Conservation (phyloP, 2,329 filamentous ascomycete species). For the Cryphonectria naterciae region DNA sequence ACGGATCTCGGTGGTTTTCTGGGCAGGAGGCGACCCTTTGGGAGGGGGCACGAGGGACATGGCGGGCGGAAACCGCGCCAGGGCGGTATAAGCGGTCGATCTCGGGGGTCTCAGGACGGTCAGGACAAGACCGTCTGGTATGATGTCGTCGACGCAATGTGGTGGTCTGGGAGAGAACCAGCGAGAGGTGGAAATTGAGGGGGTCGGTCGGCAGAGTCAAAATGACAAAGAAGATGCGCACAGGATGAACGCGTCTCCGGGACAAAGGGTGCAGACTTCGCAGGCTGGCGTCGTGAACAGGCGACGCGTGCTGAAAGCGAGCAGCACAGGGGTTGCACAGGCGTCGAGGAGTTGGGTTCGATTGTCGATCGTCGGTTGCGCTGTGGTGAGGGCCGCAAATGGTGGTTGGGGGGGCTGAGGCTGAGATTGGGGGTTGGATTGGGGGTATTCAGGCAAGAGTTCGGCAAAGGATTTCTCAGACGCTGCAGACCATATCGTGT, state of each 20-base stretch:
- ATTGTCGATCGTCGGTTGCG: slow-evolving; percentile 10
- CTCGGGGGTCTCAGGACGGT: neutral
- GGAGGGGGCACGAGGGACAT: slow-evolving; percentile 26
- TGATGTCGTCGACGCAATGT: neutral
- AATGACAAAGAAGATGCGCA: slow-evolving; percentile 6
- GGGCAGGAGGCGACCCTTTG: slow-evolving; percentile 26
- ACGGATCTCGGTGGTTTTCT: slow-evolving; percentile 37
- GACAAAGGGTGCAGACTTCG: neutral
- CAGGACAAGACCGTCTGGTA: neutral
- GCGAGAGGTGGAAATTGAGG: neutral
- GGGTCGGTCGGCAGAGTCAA: slow-evolving; percentile 4
- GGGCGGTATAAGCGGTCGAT: neutral
- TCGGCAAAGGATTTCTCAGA: slow-evolving; percentile 14
- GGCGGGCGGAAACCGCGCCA: slow-evolving; percentile 5
- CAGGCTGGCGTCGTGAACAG: neutral
- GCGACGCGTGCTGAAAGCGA: neutral
- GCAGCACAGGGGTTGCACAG: slow-evolving; percentile 2
- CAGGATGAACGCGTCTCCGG: slow-evolving; percentile 13
- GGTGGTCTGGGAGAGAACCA: neutral
- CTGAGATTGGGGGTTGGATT: neutral
- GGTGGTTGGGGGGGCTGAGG: slow-evolving; percentile 5
- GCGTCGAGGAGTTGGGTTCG: neutral
- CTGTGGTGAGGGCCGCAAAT: neutral
- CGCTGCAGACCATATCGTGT: slow-evolving; percentile 10
- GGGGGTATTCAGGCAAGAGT: neutral